A percentile compares a stretch with the other conserved stretches of the same genome.
Conservation (phyloP, 257 asterid genomes). For the Solanum neorickii region DNA sequence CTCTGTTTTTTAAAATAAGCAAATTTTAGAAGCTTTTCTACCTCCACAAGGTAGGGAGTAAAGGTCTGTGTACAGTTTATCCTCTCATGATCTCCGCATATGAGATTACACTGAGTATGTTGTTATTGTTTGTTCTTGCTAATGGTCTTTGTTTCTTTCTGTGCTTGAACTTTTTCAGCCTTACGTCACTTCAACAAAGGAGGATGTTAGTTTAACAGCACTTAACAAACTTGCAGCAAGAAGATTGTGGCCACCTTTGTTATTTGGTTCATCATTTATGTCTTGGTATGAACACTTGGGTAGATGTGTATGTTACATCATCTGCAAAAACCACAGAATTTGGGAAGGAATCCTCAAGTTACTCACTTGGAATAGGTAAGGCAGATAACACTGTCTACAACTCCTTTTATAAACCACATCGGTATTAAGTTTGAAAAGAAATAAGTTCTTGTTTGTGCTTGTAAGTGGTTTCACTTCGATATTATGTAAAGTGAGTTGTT, state of each 20-base stretch:
- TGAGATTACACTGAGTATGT: not conserved
- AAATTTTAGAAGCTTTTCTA: not conserved
- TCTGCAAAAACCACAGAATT: slow-evolving; percentile 51
- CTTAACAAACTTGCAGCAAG: slow-evolving; percentile 39
- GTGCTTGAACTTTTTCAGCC: slow-evolving; percentile 29
- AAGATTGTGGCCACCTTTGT: slow-evolving; percentile 66
- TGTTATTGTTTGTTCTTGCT: not conserved
- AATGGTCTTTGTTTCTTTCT: not conserved
- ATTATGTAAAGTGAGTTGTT: not conserved
- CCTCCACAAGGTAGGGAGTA: not conserved
- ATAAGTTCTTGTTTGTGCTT: not conserved
- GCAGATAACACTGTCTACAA: not conserved
- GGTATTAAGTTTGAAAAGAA: not conserved
- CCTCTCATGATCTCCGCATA: not conserved
- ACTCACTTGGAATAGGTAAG: slow-evolving; percentile 38
- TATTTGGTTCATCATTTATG: slow-evolving; percentile 72
- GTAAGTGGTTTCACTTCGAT: not conserved
- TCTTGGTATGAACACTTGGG: slow-evolving; percentile 93
- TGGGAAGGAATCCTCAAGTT: slow-evolving; percentile 63
- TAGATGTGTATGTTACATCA: slow-evolving; percentile 51
- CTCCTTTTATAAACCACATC: not conserved
- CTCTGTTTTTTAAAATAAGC: not conserved
- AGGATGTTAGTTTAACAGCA: slow-evolving; percentile 32
- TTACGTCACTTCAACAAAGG: slow-evolving; percentile 35
- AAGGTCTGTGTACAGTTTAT: not conserved